phyloP scores from a whole-genome alignment of 495 filamentous ascomycete species.

The Lepraria neglecta region DNA sequence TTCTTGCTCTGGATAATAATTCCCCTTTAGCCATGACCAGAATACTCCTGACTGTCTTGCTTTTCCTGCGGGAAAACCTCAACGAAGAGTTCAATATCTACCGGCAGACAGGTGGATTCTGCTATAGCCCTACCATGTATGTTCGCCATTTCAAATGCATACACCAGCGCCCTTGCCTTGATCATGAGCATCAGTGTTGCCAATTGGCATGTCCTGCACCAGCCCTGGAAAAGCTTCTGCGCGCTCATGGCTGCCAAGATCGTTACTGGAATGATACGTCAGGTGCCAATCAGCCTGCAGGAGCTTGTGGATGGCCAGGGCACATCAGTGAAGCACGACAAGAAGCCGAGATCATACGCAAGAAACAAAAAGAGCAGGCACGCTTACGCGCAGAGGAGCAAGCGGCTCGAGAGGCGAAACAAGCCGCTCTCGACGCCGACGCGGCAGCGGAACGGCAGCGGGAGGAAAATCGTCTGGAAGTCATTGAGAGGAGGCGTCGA shows the following conservation, averaged over 20 bases:
- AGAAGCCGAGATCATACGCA: slow-evolving; percentile 10
- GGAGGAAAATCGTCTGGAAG: slow-evolving; percentile 5
- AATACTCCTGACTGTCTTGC: slow-evolving; percentile 11
- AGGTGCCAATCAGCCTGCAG: slow-evolving; percentile 19
- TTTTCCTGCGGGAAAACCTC: slow-evolving; percentile 7
- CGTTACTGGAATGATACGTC: slow-evolving; percentile 19
- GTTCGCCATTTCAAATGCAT: slow-evolving; percentile 22
- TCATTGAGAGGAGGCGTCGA: neutral
- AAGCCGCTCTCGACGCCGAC: slow-evolving; percentile 11
- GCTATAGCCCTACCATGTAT: slow-evolving; percentile 22
- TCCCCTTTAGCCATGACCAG: slow-evolving; percentile 12
- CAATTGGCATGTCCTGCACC: slow-evolving; percentile 14
- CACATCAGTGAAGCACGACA: slow-evolving; percentile 11
- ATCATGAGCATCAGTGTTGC: slow-evolving; percentile 17
- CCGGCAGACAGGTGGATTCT: slow-evolving; percentile 5
- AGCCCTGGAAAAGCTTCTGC: slow-evolving; percentile 21
- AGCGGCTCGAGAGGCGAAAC: slow-evolving; percentile 13
- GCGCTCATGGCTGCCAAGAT: slow-evolving; percentile 14
- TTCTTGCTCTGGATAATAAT: slow-evolving; percentile 21
- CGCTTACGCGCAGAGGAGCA: slow-evolving; percentile 16
- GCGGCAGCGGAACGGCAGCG: slow-evolving; percentile 16
- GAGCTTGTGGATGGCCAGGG: slow-evolving; percentile 10
- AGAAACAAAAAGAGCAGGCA: slow-evolving; percentile 5
- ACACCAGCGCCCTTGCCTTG: neutral
- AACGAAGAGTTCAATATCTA: slow-evolving; percentile 20